phyloP scores from a whole-genome alignment of 768 basidiomycete species.

The Pisolithus orientalis region DNA sequence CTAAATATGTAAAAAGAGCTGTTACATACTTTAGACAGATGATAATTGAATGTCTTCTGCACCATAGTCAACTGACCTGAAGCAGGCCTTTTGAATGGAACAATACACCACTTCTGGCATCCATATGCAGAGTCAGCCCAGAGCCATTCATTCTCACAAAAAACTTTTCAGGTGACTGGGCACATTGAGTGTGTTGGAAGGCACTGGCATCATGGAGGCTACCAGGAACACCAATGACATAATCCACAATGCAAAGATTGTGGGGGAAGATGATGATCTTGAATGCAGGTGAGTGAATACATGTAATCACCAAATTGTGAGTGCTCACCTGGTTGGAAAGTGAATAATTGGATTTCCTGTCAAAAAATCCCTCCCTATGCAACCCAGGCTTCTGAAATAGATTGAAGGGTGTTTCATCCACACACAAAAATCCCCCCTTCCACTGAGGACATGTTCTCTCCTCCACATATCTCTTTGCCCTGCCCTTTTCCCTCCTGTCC shows the following conservation, averaged over 20 bases:
- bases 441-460: neutral
- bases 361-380: constrained; percentile 12
- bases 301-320: neutral
- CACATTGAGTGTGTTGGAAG: neutral
- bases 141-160: constrained; percentile 8
- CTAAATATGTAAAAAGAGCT: neutral
- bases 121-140: constrained; percentile 7
- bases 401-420: neutral
- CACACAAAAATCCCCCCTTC: constrained; percentile 1
- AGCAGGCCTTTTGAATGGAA: constrained; percentile 18
- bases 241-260: constrained; percentile 7
- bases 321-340: constrained; percentile 11
- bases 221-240: constrained; percentile 7
- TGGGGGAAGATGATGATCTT: constrained; percentile 5
- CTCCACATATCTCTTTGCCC: neutral
- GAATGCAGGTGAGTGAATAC: neutral
- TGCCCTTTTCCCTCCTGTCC: constrained; percentile 2
- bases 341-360: constrained; percentile 15
- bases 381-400: constrained; percentile 3
- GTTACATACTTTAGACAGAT: constrained; percentile 8
- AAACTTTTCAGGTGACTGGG: neutral
- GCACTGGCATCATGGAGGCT: constrained; percentile 6
- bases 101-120: constrained; percentile 13
- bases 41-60: constrained; percentile 14
- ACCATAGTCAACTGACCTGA: constrained; percentile 7